phyloP scores from a whole-genome alignment of 108 stramenopile genomes.

The Skeletonema costatum region DNA sequence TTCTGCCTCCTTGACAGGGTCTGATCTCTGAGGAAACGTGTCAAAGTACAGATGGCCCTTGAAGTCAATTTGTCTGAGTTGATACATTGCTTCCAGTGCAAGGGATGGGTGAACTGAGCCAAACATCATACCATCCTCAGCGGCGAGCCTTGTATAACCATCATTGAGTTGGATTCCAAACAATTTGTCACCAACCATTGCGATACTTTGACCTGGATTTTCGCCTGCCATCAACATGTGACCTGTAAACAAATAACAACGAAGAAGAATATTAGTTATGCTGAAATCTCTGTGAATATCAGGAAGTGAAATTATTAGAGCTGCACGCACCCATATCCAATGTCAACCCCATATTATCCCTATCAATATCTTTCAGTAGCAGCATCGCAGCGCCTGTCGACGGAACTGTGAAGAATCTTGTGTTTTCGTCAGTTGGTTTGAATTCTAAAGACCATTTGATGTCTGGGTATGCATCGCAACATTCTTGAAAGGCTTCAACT shows the following conservation, averaged over 20 bases:
- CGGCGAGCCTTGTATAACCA: conserved; percentile 81
- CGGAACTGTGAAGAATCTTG: conserved; percentile 86
- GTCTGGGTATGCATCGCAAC: conserved; percentile 81
- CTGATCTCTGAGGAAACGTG: conserved; percentile 86
- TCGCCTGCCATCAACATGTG: conserved; percentile 89
- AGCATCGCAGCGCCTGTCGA: conserved; percentile 83
- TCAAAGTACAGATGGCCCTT: conserved; percentile 89
- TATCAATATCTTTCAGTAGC: conserved; percentile 73
- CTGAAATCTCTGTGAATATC: too few relatives aligned
- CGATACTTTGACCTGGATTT: conserved; percentile 86
- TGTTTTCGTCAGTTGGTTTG: conserved; percentile 92
- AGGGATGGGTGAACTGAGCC: conserved; percentile 82
- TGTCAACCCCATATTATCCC: conserved; percentile 85
- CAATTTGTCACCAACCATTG: conserved; percentile 77
- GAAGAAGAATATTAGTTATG: too few relatives aligned
- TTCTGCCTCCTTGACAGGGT: conserved; percentile 82
- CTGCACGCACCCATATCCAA: too few relatives aligned
- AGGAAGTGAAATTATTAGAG: too few relatives aligned
- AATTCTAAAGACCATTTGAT: conserved; percentile 85
- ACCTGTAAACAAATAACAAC: too few relatives aligned
- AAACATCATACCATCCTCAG: conserved; percentile 91
- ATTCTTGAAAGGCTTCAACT: conserved; percentile 75
- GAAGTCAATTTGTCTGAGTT: conserved; percentile 65
- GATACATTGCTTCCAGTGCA: conserved; percentile 86
- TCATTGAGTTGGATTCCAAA: conserved; percentile 89